Percentiles rank a stretch among this genome's conserved stretches.
phyloP scores from a whole-genome alignment of 495 filamentous ascomycete species.

The Antarctomyces pellizariae region DNA sequence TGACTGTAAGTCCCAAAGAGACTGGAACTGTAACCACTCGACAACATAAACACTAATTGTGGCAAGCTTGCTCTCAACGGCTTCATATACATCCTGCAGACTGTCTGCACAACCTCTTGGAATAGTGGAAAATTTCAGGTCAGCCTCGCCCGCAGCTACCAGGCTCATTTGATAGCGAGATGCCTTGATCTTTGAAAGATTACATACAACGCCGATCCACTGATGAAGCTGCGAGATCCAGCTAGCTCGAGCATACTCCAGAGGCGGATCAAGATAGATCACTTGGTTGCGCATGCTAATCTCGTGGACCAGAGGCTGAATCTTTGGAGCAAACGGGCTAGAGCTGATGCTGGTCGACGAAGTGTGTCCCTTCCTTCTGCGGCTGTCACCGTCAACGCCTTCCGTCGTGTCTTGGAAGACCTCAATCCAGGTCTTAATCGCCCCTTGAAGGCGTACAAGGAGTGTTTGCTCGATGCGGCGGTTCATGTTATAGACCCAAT shows the following conservation, averaged over 20 bases:
- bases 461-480: slow-evolving; percentile 56
- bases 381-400: slow-evolving; percentile 18
- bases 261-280: slow-evolving; percentile 80
- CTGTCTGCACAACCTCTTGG: slow-evolving; percentile 55
- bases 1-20: slow-evolving; percentile 88
- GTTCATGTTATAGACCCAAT: slow-evolving; percentile 78
- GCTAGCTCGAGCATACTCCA: slow-evolving; percentile 75
- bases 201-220: slow-evolving; percentile 83
- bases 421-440: slow-evolving; percentile 63
- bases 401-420: slow-evolving; percentile 42
- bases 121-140: slow-evolving; percentile 67
- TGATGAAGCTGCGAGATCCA: slow-evolving; percentile 85
- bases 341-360: slow-evolving; percentile 15
- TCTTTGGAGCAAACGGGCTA: slow-evolving; percentile 26
- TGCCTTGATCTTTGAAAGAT: slow-evolving; percentile 76
- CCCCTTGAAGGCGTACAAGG: slow-evolving; percentile 49
- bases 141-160: slow-evolving; percentile 36
- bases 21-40: slow-evolving; percentile 97
- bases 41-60: slow-evolving; percentile 68
- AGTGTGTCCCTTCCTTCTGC: slow-evolving; percentile 18
- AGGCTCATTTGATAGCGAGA: slow-evolving; percentile 82
- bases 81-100: slow-evolving; percentile 53
- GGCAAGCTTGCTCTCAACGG: slow-evolving; percentile 53
- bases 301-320: slow-evolving; percentile 59
- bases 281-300: slow-evolving; percentile 91